A percentile compares a stretch with the other conserved stretches of the same genome.
Evolutionary conservation across 1,284 basidiomycete genomes (phyloP).

Genomic region (Irpex lacteus): DNA sequence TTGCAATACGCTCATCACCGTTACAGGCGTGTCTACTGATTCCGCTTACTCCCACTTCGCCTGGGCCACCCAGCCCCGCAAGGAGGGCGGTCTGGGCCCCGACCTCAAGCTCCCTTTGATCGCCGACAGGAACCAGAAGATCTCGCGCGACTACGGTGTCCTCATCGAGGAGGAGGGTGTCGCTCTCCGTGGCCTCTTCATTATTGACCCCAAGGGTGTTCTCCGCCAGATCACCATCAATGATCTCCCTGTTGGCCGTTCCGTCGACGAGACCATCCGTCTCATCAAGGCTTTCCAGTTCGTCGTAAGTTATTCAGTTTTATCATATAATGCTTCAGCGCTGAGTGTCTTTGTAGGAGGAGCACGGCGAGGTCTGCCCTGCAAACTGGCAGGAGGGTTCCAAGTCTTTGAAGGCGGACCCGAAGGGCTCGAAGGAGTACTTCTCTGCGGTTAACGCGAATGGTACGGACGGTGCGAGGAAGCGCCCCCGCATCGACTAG

Average conservation of each 20-base stretch:
- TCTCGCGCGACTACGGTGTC: conserved; percentile 79
- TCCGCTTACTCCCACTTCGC: conserved; percentile 87
- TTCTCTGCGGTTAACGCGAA: conserved; percentile 43
- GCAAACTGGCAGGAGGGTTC: conserved; percentile 79
- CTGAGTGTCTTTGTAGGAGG: conserved; percentile 47
- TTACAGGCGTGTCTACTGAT: conserved; percentile 75
- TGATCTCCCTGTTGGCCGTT: conserved; percentile 88
- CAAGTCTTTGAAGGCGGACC: conserved; percentile 78
- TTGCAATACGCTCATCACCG: background rate
- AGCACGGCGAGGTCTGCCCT: conserved; percentile 89
- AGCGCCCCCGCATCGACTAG: conserved; percentile 34
- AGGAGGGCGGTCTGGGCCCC: conserved; percentile 85
- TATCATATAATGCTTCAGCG: background rate
- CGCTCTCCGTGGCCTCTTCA: conserved; percentile 82
- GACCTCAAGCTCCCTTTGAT: conserved; percentile 79
- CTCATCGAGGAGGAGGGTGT: conserved; percentile 85
- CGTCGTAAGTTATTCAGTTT: conserved; percentile 47
- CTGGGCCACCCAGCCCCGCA: conserved; percentile 79
- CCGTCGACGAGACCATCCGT: conserved; percentile 86
- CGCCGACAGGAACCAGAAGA: conserved; percentile 67
- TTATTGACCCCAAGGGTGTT: conserved; percentile 86
- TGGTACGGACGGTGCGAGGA: conserved; percentile 30
- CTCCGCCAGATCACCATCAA: conserved; percentile 85
- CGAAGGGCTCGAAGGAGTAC: conserved; percentile 72
- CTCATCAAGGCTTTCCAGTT: conserved; percentile 92